Conservation (phyloP, 495 filamentous ascomycete genomes). For the Glarea lozoyensis region DNA sequence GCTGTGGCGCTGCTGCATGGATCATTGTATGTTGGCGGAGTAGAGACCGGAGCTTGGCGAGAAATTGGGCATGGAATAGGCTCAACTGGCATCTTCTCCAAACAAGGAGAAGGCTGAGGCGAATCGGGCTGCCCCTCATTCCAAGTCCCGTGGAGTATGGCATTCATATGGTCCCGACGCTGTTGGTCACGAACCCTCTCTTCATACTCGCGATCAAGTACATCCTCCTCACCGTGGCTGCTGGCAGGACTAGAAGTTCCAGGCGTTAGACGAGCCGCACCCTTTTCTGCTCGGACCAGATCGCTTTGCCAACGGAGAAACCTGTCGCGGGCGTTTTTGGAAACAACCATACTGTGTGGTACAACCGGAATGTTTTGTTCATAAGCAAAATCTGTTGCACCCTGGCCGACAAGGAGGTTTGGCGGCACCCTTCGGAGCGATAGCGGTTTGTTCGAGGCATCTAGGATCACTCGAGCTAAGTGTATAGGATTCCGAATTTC, state of each 20-base stretch:
- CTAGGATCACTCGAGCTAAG: conserved; percentile 73
- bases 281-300: conserved; percentile 41
- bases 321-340: conserved; percentile 61
- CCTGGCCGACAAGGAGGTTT: conserved; percentile 78
- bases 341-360: conserved; percentile 63
- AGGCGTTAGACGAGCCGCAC: conserved; percentile 14
- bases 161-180: conserved; percentile 36
- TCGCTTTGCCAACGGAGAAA: conserved; percentile 72
- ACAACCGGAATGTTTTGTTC: conserved; percentile 63
- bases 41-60: conserved; percentile 7
- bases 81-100: conserved; percentile 4
- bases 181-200: conserved; percentile 16
- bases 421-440: conserved; percentile 83
- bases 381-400: conserved; percentile 76
- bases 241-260: conserved; percentile 7
- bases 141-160: conserved; percentile 47
- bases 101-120: conserved; percentile 19
- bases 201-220: conserved; percentile 16
- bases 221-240: conserved; percentile 9
- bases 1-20: conserved; percentile 1
- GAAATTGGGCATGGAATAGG: neutral
- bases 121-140: conserved; percentile 52
- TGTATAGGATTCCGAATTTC: conserved; percentile 89
- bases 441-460: conserved; percentile 59
- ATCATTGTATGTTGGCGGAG: neutral